Evolutionary conservation across 2,329 filamentous ascomycete species (phyloP), one percentile per base, ranked within the genome.

Genomic region (Fusarium sp.): DNA sequence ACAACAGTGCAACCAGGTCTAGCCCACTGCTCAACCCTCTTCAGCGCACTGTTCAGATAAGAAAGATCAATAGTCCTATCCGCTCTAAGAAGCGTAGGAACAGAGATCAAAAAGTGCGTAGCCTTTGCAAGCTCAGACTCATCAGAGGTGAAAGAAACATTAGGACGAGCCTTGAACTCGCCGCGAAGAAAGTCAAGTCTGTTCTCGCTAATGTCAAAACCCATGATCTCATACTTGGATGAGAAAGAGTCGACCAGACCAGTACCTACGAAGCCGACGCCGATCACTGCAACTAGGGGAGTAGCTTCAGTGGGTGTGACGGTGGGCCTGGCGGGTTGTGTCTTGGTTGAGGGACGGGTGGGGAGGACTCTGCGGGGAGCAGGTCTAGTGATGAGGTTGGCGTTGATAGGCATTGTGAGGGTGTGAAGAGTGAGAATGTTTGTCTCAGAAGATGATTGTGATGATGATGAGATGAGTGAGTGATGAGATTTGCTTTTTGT

Each of bases 101-200:
- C 85, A 0, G 84, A 82, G 58, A 87, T 83, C 21, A 87, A 80
- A 55, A 86, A 85, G 69, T 87, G 84, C 0, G 82, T 85, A 4
- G 83, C 86, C 14, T 68, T 58, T 3, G 69, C 61, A 27, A 87
- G 77, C 6, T 81, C 78, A 13, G 66, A 69, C 18, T 80, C 69
- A 10, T 76, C 72, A 1, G 74, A 74, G 1, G 83, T 83, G 68
- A 84, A 79, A 8, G 68, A 55, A 4, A 71, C 63, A 3, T 57
- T 69, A 4, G 66, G 50, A 12, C 48, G 51, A 25, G 48, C 42
- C 9, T 21, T 64, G 62, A 79, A 77, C 30, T 77, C 64, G 12
- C 71, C 42, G 18, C 74, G 63, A 2, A 85, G 72, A 8, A 78
- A 65, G 4, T 74, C 60, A n/a, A 84, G 67, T 10, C 82, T 79